These are phyloP conservation scores for Penicillium ucsense DNA, from an alignment of 495 filamentous ascomycete genomes.

Conservation along the genomic window DNA sequence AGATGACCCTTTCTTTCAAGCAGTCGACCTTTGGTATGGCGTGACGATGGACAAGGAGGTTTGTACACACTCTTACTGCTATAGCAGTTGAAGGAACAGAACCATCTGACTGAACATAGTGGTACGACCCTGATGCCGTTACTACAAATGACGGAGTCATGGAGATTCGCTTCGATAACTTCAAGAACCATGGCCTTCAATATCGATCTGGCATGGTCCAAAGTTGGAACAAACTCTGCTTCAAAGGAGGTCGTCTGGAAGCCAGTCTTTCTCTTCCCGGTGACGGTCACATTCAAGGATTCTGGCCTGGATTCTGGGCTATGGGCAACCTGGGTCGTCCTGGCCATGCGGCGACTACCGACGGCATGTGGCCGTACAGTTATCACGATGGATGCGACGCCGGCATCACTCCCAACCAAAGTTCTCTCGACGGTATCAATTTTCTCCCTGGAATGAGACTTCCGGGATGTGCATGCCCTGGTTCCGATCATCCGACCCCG, in stretches of 20 bases:
- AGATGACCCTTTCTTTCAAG: conserved; percentile 65
- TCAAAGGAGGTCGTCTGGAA: conserved; percentile 68
- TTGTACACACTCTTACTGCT: not conserved
- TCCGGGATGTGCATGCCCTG: conserved; percentile 57
- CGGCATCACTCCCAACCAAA: conserved; percentile 73
- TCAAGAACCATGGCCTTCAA: conserved; percentile 56
- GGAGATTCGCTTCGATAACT: conserved; percentile 57
- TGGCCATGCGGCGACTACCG: conserved; percentile 59
- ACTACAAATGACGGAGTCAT: conserved; percentile 59
- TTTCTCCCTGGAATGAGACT: conserved; percentile 65
- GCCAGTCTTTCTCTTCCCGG: conserved; percentile 69
- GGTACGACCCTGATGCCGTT: conserved; percentile 74
- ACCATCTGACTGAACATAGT: conserved; percentile 29
- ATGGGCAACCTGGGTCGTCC: conserved; percentile 68
- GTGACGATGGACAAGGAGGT: conserved; percentile 67
- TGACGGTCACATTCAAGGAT: conserved; percentile 54
- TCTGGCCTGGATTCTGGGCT: conserved; percentile 78
- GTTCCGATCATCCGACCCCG: conserved; percentile 58
- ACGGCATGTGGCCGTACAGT: conserved; percentile 74
- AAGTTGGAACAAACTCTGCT: conserved; percentile 73
- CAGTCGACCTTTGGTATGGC: conserved; percentile 71
- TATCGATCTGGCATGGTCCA: conserved; percentile 78
- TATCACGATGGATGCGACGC: conserved; percentile 64
- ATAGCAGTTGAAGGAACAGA: not conserved
- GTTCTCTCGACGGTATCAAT: conserved; percentile 55